phyloP scores from a whole-genome alignment of 2,329 filamentous ascomycete genomes.

The Aspergillus spinulosporus region DNA sequence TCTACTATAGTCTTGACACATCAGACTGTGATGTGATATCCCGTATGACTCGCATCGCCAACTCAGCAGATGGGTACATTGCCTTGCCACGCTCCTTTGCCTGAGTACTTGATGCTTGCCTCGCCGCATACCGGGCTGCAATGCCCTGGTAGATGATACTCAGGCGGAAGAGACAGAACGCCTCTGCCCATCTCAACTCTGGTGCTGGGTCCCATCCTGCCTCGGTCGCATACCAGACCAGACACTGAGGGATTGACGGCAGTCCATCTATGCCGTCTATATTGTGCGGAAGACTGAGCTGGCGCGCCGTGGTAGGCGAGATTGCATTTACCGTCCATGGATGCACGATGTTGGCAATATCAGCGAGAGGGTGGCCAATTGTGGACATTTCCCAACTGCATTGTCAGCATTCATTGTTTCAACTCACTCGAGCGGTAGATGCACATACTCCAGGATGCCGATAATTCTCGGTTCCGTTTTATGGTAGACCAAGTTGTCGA shows the following conservation, averaged over 20 bases:
- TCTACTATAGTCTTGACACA: neutral
- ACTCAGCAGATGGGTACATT: neutral
- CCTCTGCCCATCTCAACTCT: constrained; percentile 1
- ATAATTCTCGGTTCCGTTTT: constrained; percentile 83
- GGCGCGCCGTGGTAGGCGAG: neutral
- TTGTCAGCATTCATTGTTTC: neutral
- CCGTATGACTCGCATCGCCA: neutral
- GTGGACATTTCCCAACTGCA: constrained; percentile 2
- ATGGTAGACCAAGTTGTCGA: constrained; percentile 86
- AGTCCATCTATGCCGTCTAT: neutral
- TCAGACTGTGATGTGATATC: neutral
- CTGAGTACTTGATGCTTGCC: neutral
- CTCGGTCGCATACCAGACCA: neutral
- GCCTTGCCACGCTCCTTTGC: neutral
- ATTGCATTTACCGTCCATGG: neutral
- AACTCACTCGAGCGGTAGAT: neutral
- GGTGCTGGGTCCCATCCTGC: neutral
- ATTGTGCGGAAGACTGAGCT: neutral
- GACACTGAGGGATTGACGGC: constrained; percentile 1
- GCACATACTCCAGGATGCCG: constrained; percentile 71
- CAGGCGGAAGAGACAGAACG: constrained; percentile 5
- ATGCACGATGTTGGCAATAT: constrained; percentile 4
- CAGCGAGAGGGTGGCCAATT: neutral
- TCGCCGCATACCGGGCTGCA: neutral
- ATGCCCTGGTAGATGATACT: constrained; percentile 2